Evolutionary conservation across 768 basidiomycete genomes (phyloP), one percentile per base, ranked within the genome.

Genomic region (Agrocybe chaxingu): DNA sequence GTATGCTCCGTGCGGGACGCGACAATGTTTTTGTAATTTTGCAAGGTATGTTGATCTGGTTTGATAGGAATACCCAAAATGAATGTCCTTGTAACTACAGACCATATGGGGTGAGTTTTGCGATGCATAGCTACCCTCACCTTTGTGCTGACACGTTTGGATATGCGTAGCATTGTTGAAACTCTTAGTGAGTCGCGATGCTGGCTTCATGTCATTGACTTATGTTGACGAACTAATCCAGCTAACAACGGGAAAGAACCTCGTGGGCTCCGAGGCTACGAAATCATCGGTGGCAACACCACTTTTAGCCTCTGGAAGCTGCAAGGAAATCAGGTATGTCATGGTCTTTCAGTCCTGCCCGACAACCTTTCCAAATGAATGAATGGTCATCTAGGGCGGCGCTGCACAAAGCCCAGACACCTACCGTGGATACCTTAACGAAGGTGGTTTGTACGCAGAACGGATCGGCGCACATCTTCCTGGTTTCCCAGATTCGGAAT

Each of bases 401-500:
- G 58, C 58, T 10, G 55, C 55, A 70, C 54, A 68, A 32, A 55
- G 32, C 9, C 42, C 50, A n/a, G 57, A 51, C 29, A 58, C 50
- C n/a, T 48, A 50, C 51, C 30, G 50, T 47, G 83, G 85, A 29
- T 69, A 87, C 13, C 70, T 84, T 48, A 88, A 88, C 48, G 86
- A 86, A 66, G 86, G 86, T 7, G 87, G 86, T 8, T 66, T 84
- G 2, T 84, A 77, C 42, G 82, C 81, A 12, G 85, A 87, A 62
- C 75, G 86, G 29, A 60, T 71, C 47, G 85, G 86, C 12, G 87
- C 85, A 78, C 86, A 88, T 66, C 73, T 87, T 6, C 87, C 87
- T 3, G 82, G 79, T 7, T 89, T 82, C 66, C 74, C 87, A 51
- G 80, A 74, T 8, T 79, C 82, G 0, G 62, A 63, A 1, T 92